Evolutionary conservation across 257 asterid genomes (phyloP).

Genomic region (Solanum piurae): DNA sequence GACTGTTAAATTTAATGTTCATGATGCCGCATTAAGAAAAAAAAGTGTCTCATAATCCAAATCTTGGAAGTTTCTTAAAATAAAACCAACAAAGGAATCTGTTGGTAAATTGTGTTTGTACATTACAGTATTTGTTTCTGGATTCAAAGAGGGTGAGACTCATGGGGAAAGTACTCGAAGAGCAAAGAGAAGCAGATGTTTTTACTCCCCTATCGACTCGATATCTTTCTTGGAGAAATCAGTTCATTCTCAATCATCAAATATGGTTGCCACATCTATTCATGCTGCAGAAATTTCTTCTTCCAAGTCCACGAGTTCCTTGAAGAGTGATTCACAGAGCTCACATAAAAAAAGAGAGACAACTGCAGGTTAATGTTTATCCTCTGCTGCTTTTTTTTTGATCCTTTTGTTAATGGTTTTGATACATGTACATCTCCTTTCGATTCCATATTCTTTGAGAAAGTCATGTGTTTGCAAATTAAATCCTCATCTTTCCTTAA

Average conservation of each 20-base stretch:
- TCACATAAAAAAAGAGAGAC: not conserved
- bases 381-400: not conserved
- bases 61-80: not conserved
- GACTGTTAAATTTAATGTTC: not conserved
- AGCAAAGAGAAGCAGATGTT: constrained; percentile 20
- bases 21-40: not conserved
- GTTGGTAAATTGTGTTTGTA: not conserved
- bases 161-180: constrained; percentile 3
- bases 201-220: constrained; percentile 4
- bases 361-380: constrained; percentile 17
- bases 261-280: not conserved
- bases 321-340: not conserved
- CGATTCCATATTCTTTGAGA: not conserved
- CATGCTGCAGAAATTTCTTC: constrained; percentile 4
- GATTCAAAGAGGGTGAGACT: not conserved
- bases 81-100: not conserved
- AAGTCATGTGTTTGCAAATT: not conserved
- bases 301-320: constrained; percentile 4
- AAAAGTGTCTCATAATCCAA: not conserved
- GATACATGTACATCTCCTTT: not conserved
- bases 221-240: not conserved
- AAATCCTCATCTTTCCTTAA: not conserved
- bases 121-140: not conserved
- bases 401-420: not conserved
- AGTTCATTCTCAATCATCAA: not conserved